Base-by-base conservation (phyloP, 1,284 basidiomycete genomes). In the Rhodotorula sp. region DNA sequence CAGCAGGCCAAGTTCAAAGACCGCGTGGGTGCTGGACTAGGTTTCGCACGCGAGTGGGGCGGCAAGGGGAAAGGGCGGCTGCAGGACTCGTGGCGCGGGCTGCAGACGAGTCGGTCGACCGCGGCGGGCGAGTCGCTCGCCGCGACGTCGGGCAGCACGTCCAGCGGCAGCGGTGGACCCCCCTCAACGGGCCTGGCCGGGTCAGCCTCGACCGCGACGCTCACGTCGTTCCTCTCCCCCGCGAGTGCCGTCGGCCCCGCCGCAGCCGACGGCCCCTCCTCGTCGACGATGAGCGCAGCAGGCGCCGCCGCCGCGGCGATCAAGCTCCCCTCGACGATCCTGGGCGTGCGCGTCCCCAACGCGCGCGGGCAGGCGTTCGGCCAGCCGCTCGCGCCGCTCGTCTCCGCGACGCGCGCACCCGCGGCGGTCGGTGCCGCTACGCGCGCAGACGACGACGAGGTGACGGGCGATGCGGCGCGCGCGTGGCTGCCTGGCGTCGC, bases 401-500 rank as follows among this genome's bases (percentile, higher is more conserved):
- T 75, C 46, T 34, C 52, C 7, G 12, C 8, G 2, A 73, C 74
- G 9, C 65, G 65, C 19, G 21, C 59, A 7, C 57, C 70, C n/a
- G 4, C 46, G 0, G 50, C 65, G 3, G 7, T 12, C 16, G 50
- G 64, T 73, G 23, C 41, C 25, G 34, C n/a, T 13, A 52, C 49
- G 21, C 64, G 23, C 19, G 9, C 2, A 1, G 25, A 57, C 16
- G 7, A 19, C 5, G 69, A 73, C 46, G 59, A 64, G n/a, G 61
- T 75, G 27, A 74, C 70, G 64, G 82, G 80, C 52, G 74, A 90
- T 74, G 88, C 89, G 77, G 81, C 83, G 59, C 85, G 89, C 60
- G 80, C 82, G 76, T 77, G 72, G 66, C 69, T 93, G 60, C 90
- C 91, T 58, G 90, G 89, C 1, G 82, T 93, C 55, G 88, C 91